phyloP scores from a whole-genome alignment of 139 green algal species.

The Desmodesmus armatus region DNA sequence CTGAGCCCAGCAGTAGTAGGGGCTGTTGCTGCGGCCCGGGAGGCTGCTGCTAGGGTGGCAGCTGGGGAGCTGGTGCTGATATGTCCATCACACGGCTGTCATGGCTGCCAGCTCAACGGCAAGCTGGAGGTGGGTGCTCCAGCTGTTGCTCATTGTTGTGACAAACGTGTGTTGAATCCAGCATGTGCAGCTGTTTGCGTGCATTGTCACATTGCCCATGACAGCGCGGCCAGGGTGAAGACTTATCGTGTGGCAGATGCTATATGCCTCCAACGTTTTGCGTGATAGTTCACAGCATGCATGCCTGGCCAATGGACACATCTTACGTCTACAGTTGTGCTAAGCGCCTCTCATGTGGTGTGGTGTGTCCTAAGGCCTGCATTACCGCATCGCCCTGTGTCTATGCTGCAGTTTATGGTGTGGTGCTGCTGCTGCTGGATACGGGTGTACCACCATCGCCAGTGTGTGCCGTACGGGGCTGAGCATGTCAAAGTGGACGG shows the following conservation, averaged over 20 bases:
- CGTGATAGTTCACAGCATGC: neutral
- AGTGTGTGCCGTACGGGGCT: neutral
- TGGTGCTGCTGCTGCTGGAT: conserved; percentile 39
- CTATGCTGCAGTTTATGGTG: conserved; percentile 1
- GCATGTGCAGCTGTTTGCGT: neutral
- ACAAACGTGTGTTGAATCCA: no score
- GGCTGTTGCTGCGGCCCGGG: neutral
- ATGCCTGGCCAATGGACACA: neutral
- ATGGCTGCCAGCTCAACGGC: conserved; percentile 30
- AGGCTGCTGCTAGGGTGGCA: neutral
- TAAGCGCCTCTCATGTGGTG: neutral
- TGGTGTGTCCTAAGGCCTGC: no score
- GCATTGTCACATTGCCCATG: neutral
- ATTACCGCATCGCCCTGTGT: no score
- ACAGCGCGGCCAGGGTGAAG: neutral
- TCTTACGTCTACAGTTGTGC: neutral
- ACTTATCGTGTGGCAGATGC: neutral
- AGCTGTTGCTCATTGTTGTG: neutral
- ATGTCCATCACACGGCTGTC: conserved; percentile 16
- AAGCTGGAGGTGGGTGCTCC: neutral
- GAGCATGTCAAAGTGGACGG: neutral
- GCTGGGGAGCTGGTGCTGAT: neutral
- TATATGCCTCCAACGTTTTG: neutral
- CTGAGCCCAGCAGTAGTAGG: neutral
- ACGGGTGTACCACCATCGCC: conserved; percentile 14